Evolutionary conservation across 345 rosid genomes (phyloP).

Genomic region (Syzygium grande): DNA sequence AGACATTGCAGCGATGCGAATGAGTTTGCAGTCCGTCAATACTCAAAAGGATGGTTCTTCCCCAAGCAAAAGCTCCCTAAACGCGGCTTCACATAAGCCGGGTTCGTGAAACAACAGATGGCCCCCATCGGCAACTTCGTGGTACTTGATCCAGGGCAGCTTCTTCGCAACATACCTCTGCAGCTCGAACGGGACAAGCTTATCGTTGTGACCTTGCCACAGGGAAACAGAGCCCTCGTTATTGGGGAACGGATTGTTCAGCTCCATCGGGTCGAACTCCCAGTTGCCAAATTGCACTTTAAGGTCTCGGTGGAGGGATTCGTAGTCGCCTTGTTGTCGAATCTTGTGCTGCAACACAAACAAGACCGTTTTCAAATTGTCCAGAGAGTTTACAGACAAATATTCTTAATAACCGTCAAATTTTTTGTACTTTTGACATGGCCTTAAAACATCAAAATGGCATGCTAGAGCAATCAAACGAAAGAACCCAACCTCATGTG

Average conservation of each 20-base stretch:
- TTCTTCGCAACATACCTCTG: conserved; percentile 22
- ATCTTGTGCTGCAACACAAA: conserved; percentile 8
- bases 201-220: conserved; percentile 47
- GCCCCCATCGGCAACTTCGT: conserved; percentile 23
- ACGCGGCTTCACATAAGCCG: conserved; percentile 13
- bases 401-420: neutral
- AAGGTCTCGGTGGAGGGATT: conserved; percentile 39
- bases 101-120: conserved; percentile 25
- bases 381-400: neutral
- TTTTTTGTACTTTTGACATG: neutral
- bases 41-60: conserved; percentile 1
- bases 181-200: conserved; percentile 20
- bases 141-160: conserved; percentile 36
- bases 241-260: conserved; percentile 38
- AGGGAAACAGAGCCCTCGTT: conserved; percentile 28
- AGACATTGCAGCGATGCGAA: neutral
- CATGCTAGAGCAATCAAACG: neutral
- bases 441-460: neutral
- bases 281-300: conserved; percentile 37
- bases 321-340: conserved; percentile 35
- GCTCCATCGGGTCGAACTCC: conserved; percentile 50
- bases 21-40: neutral
- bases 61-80: conserved; percentile 20
- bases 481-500: conserved; percentile 14
- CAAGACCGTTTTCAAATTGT: neutral